Base-by-base conservation (phyloP, 2,329 filamentous ascomycete species). In the Ramularia collo-cygni region DNA sequence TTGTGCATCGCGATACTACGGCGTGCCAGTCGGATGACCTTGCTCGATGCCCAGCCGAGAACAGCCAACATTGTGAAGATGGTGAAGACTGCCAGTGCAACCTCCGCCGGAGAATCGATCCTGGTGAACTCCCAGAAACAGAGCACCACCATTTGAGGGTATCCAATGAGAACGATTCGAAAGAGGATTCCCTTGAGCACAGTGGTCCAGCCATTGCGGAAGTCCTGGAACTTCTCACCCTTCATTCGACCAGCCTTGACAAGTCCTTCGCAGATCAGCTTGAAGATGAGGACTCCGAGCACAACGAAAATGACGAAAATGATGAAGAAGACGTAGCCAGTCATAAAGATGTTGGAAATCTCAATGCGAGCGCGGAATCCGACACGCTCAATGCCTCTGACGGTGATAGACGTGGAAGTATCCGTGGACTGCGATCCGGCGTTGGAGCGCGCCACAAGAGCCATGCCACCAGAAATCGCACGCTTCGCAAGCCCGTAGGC, bases 111-210 rank as follows among this genome's bases (percentile, higher is more conserved):
- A 1, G 90, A 95, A 64, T 96, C 89, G 47, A 77, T 75, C 56
- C 81, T 74, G 4, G 88, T 95, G 44, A 95, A 82, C 63, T 96
- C 88, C 90, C 90, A 95, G 51, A 95, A 74, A 63, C 85, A 93
- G 39, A 95, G 76, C 39, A 95, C 84, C 35, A 81, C 79, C 75
- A 95, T 88, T 60, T 93, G 85, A 14, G 90, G 87, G 67, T 88
- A 95, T 48, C 88, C 88, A 55, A 95, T 92, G 28, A 95, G 74
- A 29, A 89, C 74, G 56, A 94, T 74, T 50, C 90, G 84, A 76
- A 92, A 95, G 50, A 95, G 73, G 53, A 95, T 93, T 42, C 90
- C 90, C 71, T 94, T 93, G 56, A 95, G 75, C 4, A 95, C 83
- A 10, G 88, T 89, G 49, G 82, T 80, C 90, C 90, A 95, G 52